Conservation (phyloP, 305 asterid species). For the Fraxinus ornus region DNA sequence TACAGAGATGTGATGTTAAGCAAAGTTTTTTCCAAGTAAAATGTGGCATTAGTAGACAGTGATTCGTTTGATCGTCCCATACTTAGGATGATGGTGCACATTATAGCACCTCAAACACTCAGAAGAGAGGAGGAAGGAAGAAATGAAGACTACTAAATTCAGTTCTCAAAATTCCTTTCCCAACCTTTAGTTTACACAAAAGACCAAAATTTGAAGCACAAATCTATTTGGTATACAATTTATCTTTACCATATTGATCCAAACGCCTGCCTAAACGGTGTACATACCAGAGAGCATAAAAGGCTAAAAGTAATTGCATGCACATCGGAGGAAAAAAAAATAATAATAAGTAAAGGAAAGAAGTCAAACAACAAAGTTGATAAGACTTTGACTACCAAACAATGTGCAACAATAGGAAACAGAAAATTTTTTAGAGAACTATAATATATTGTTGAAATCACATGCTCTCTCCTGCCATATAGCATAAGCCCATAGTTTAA, state of each 20-base stretch:
- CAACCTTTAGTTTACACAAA: background rate
- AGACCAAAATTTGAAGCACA: background rate
- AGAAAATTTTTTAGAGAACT: background rate
- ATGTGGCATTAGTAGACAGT: background rate
- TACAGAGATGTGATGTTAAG: too few species aligned
- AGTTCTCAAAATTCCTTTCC: background rate
- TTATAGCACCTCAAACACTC: background rate
- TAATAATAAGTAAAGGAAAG: background rate
- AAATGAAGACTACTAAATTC: background rate
- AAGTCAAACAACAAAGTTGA: background rate
- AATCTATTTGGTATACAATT: background rate
- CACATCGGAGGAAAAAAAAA: background rate
- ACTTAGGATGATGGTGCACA: background rate
- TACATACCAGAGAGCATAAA: background rate
- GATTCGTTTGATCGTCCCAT: background rate
- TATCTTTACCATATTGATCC: background rate
- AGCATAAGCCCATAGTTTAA: background rate
- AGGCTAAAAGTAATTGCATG: background rate
- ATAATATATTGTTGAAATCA: background rate
- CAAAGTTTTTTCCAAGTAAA: too few species aligned
- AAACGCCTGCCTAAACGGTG: background rate
- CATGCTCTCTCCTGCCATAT: background rate
- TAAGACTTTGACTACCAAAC: too few species aligned
- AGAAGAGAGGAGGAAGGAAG: background rate
- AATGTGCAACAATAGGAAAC: background rate